Conservation (phyloP, 208 protist genomes). For the Vickermania ingenoplastis region DNA sequence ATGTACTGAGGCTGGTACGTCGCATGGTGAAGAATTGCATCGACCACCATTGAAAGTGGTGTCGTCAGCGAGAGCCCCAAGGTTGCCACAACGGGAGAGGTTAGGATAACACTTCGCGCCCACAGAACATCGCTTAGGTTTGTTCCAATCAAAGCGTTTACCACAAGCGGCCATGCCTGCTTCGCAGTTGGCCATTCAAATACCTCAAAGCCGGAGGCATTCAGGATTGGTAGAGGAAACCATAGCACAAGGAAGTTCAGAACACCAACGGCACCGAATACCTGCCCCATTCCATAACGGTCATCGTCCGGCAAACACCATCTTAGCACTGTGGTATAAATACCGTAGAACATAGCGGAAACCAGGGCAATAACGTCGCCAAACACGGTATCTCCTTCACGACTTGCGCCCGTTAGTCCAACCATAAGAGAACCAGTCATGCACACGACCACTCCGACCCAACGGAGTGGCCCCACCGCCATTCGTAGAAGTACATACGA, state of each 20-base stretch:
- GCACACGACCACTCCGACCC: constrained; percentile 54
- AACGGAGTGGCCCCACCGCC: constrained; percentile 27
- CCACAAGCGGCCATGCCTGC: constrained; percentile 60
- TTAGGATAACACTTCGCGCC: constrained; percentile 83
- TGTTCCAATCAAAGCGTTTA: constrained; percentile 83
- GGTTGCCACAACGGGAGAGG: constrained; percentile 84
- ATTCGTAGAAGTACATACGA: constrained; percentile 66
- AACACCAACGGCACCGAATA: constrained; percentile 84
- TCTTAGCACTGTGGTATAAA: constrained; percentile 81
- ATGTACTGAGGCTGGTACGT: constrained; percentile 55
- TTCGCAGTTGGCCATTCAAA: constrained; percentile 46
- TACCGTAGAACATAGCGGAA: constrained; percentile 82
- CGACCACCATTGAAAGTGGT: constrained; percentile 81
- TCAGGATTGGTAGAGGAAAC: constrained; percentile 53
- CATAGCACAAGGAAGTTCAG: constrained; percentile 71
- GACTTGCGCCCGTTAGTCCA: constrained; percentile 23
- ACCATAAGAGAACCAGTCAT: constrained; percentile 63
- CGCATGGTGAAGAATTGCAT: constrained; percentile 33
- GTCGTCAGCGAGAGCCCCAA: constrained; percentile 83
- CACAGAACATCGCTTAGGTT: constrained; percentile 89
- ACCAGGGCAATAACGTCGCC: constrained; percentile 69
- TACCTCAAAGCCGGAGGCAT: constrained; percentile 39
- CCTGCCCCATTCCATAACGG: constrained; percentile 72
- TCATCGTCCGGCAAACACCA: constrained; percentile 71
- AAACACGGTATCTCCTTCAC: constrained; percentile 19